A percentile compares a stretch with the other conserved stretches of the same genome.
Conservation (phyloP, 495 filamentous ascomycete species). For the Podospora australis region DNA sequence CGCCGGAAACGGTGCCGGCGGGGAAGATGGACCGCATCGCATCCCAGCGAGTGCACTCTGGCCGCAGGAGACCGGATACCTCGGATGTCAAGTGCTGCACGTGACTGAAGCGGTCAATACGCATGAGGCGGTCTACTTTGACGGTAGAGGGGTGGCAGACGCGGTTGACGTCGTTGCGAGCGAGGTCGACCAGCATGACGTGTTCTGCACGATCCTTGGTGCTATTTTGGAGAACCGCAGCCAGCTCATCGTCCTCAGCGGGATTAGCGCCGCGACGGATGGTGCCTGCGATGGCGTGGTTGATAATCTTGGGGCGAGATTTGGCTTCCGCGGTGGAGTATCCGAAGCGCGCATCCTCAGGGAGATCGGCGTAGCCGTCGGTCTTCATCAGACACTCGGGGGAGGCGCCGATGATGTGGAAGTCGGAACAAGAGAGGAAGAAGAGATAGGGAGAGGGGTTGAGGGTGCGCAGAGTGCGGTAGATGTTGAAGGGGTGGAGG, state of each 20-base stretch:
- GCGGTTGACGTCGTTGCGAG: slow-evolving; percentile 92
- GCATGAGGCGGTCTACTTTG: slow-evolving; percentile 87
- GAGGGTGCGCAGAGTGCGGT: slow-evolving; percentile 88
- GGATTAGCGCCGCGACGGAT: slow-evolving; percentile 76
- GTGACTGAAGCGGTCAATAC: slow-evolving; percentile 90
- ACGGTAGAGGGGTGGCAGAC: slow-evolving; percentile 88
- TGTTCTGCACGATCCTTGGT: slow-evolving; percentile 96
- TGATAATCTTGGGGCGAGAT: slow-evolving; percentile 73
- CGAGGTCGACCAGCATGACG: slow-evolving; percentile 98
- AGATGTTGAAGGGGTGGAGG: slow-evolving; percentile 96
- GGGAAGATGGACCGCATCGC: slow-evolving; percentile 96
- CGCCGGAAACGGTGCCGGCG: slow-evolving; percentile 87
- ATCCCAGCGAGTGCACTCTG: slow-evolving; percentile 84
- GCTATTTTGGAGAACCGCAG: slow-evolving; percentile 67
- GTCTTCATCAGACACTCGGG: slow-evolving; percentile 91
- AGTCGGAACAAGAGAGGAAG: slow-evolving; percentile 83
- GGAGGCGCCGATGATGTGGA: slow-evolving; percentile 91
- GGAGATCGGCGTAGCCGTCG: slow-evolving; percentile 43
- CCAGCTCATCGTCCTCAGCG: slow-evolving; percentile 74
- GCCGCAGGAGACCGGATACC: slow-evolving; percentile 78
- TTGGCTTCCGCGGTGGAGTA: slow-evolving; percentile 18
- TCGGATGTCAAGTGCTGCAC: slow-evolving; percentile 96
- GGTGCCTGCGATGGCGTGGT: slow-evolving; percentile 94
- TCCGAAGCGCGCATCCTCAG: slow-evolving; percentile 21
- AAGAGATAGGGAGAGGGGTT: slow-evolving; percentile 97